Evolutionary conservation across 1,284 basidiomycete genomes (phyloP), one percentile per base, ranked within the genome.

Genomic region (Melanopsichium pennsylvanicum): DNA sequence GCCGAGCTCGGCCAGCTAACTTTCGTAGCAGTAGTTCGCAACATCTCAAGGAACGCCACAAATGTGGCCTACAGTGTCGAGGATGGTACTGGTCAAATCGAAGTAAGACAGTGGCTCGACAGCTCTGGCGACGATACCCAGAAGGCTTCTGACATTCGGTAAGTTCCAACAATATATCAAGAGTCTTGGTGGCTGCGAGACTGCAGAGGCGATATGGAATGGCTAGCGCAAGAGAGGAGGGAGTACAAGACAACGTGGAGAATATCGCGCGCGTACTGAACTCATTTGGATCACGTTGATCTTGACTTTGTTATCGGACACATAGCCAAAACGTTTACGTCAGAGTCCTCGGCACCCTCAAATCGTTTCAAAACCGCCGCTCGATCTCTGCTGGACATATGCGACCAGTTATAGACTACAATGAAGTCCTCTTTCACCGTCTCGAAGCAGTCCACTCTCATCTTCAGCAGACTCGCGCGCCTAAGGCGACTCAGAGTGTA

Each of bases 61-160:
- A 94, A 95, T 72, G 86, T 87, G 46, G 86, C 88, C 19, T 94
- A 92, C 81, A 83, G 84, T 63, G 83, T 98, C 9, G 91, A 95
- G 66, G 95, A 98, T 79, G 93, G 93, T 4, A 92, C 92, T 1
- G 95, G 91, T 3, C 85, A 85, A 57, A 88, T 97, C 26, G 92
- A 97, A 76, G 91, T 89, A 21, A 87, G 93, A 31, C 88, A 90
- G 72, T 98, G 95, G 95, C 84, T 89, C 8, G 92, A 94, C 75
- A 85, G 87, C 36, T 84, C 83, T 83, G 31, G 83, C 78, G 51
- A 84, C 85, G 60, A 86, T 87, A 55, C 83, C 10, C 51, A 49
- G 12, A 66, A 72, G 59, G 49, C 67, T 2, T 63, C 68, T n/a
- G 77, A 73, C 21, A 70, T 79, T 15, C 51, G 47, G 74, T 71